Evolutionary conservation across 2,329 filamentous ascomycete species (phyloP).

Genomic region (Exophiala bonariae): DNA sequence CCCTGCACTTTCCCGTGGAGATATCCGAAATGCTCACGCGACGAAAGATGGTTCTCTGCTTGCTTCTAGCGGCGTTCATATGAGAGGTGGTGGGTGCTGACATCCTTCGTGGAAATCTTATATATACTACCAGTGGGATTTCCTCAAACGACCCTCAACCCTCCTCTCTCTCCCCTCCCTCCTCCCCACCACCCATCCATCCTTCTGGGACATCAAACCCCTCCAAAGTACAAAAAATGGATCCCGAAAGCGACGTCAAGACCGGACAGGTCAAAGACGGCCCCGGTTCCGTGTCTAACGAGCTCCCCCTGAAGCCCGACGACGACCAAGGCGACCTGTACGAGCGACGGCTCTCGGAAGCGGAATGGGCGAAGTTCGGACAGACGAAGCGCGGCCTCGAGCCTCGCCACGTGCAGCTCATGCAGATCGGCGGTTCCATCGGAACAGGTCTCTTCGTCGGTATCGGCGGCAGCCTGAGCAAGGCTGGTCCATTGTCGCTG

Average conservation of each 20-base stretch:
- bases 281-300: not conserved
- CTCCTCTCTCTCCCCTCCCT: too few relatives aligned
- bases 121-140: too few relatives aligned
- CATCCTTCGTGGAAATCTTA: too few relatives aligned
- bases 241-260: not conserved
- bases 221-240: too few relatives aligned
- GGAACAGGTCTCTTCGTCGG: constrained; percentile 38
- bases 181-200: too few relatives aligned
- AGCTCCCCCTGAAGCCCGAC: not conserved
- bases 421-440: constrained; percentile 41
- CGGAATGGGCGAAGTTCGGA: constrained; percentile 25
- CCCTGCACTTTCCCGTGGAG: too few relatives aligned
- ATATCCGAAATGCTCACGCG: too few relatives aligned
- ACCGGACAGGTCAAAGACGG: not conserved
- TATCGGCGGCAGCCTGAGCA: constrained; percentile 35
- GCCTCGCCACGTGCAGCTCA: constrained; percentile 40
- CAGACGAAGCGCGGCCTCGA: constrained; percentile 36
- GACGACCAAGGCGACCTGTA: constrained; percentile 8
- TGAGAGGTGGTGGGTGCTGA: too few relatives aligned
- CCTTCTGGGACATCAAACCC: too few relatives aligned
- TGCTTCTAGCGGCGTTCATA: too few relatives aligned
- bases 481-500: constrained; percentile 36
- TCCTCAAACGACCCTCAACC: too few relatives aligned
- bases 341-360: constrained; percentile 17
- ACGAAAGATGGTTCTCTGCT: too few relatives aligned